These are phyloP conservation scores for Aegilops tauschii DNA, from an alignment of 176 grass and related monocot genomes.

Conservation along the genomic window DNA sequence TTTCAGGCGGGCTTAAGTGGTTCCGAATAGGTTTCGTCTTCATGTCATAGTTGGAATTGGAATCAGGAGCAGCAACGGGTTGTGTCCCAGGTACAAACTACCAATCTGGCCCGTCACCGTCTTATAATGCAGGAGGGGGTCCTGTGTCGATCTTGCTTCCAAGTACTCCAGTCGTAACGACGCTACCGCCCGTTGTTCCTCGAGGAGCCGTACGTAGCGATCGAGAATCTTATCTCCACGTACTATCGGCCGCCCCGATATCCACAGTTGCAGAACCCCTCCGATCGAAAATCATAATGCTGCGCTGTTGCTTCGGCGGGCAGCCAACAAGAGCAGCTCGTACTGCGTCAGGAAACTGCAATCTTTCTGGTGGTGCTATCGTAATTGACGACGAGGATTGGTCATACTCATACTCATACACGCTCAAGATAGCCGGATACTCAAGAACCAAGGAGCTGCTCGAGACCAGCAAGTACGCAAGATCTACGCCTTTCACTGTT, in stretches of 20 bases:
- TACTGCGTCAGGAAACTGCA: neutral
- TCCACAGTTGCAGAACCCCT: neutral
- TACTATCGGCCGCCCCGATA: neutral
- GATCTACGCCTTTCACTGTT: neutral
- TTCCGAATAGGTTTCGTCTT: neutral
- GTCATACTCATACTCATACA: neutral
- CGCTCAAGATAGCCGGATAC: neutral
- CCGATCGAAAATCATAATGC: neutral
- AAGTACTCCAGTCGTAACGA: neutral
- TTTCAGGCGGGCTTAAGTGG: too few species aligned
- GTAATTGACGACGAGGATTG: neutral
- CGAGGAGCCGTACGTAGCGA: too few species aligned
- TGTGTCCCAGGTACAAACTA: neutral
- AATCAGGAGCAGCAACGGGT: neutral
- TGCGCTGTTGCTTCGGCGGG: neutral
- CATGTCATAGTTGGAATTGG: neutral
- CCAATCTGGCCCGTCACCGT: too few species aligned
- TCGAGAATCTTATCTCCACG: too few species aligned
- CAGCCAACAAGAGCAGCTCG: neutral
- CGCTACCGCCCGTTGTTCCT: too few species aligned
- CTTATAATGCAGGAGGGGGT: neutral
- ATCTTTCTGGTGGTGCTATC: neutral
- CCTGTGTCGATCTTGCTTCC: neutral
- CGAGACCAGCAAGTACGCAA: neutral
- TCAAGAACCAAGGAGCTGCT: neutral